Base-by-base conservation (phyloP, 2,329 filamentous ascomycete genomes). In the Aureobasidium vineae region DNA sequence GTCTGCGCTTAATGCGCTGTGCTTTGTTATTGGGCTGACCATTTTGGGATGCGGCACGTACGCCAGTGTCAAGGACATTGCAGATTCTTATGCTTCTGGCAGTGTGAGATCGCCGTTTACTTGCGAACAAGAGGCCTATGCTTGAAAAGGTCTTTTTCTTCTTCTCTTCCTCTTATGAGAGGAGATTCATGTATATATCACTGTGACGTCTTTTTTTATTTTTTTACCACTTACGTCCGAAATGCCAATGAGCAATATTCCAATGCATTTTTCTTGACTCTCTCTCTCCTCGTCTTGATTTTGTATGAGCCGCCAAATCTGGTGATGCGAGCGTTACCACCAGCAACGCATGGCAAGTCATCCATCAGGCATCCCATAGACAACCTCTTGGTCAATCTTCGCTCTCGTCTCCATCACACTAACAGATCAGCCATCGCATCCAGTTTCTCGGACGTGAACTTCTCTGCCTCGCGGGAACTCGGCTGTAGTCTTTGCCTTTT, bases 31-130 rank as follows among this genome's bases (percentile, higher is more conserved):
- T 50, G 76, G 76, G 5, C 15, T 75, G 10, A 69, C 71, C 10
- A 70, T 73, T 1, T 68, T 77, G 2, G 75, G 70, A 23, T 76
- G 76, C 15, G 80, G 80, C 54, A 80, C 79, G 11, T 81, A 81
- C 66, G 77, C 79, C 2, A 76, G 73, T 66, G 78, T 81, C 21
- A 70, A 78, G 72, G 79, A 81, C 68, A 82, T 82, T 56, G 71
- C 77, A 6, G 72, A 76, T 28, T 74, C 77, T 71, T 81, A 81
- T 68, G 72, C 68, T 36, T 68, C 67, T 6, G 78, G 78, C 7
- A 63, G 61, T 36, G 78, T 80, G 0, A 72, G 79, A 60, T 73
- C 76, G 45, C 70, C 77, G 5, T 82, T 82, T 50, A 79, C 76
- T 3, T 81, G 79, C 71, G 70, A 70, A 13, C 73, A 75, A 3